phyloP scores from a whole-genome alignment of 78 protist species.

The Dictyostelium discoideum region dicty_2.7 NC_007090.3:548001-548500 shows the following conservation, averaged over 20 bases:
- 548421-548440: not conserved
- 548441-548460: too few relatives aligned
- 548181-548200: constrained; percentile 67
- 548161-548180: constrained; percentile 67
- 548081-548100: constrained; percentile 79
- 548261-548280: constrained; percentile 87
- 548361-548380: constrained; percentile 94
- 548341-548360: constrained; percentile 94
- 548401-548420: constrained; percentile 76
- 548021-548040: constrained; percentile 88
- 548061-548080: constrained; percentile 77
- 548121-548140: constrained; percentile 73
- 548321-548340: constrained; percentile 84
- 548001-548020: constrained; percentile 89
- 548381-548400: constrained; percentile 96
- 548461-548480: not conserved
- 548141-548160: constrained; percentile 79
- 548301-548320: constrained; percentile 89
- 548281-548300: constrained; percentile 92
- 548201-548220: constrained; percentile 74
- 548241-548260: constrained; percentile 85
- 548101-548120: constrained; percentile 77
- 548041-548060: constrained; percentile 55
- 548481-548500: not conserved
- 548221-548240: constrained; percentile 91